These are phyloP conservation scores for Epichloe hybrida DNA, from an alignment of 2,329 filamentous ascomycete genomes.

Conservation along the genomic window DNA sequence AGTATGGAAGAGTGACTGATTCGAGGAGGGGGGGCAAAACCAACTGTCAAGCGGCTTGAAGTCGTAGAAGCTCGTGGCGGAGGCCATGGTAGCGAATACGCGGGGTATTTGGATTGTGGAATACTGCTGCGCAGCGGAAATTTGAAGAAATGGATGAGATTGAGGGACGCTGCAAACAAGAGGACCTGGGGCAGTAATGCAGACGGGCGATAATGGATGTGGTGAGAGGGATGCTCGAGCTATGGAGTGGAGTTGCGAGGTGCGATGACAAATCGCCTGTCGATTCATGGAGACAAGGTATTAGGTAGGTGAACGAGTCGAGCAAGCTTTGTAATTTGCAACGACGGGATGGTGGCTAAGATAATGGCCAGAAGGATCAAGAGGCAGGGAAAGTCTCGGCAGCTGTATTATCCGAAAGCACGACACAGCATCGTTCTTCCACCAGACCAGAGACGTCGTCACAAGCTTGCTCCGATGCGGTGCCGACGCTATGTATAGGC, in stretches of 20 bases:
- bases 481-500: background rate
- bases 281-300: slow-evolving; percentile 1
- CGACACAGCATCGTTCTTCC: background rate
- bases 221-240: slow-evolving; percentile 5
- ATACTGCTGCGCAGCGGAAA: background rate
- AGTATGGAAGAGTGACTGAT: slow-evolving; percentile 4
- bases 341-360: background rate
- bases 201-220: background rate
- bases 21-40: background rate
- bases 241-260: slow-evolving; percentile 2
- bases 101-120: slow-evolving; percentile 1
- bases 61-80: slow-evolving; percentile 53
- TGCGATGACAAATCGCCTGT: slow-evolving; percentile 5
- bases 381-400: background rate
- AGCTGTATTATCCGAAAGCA: background rate
- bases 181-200: background rate
- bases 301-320: background rate
- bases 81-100: slow-evolving; percentile 21
- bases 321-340: background rate
- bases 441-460: background rate
- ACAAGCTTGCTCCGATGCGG: background rate
- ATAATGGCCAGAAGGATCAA: no score
- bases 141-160: background rate
- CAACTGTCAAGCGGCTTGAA: slow-evolving; percentile 73
- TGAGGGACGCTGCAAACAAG: background rate